Evolutionary conservation across 23 red algal species (phyloP).

Genomic region (Pyropia haitanensis): DNA sequence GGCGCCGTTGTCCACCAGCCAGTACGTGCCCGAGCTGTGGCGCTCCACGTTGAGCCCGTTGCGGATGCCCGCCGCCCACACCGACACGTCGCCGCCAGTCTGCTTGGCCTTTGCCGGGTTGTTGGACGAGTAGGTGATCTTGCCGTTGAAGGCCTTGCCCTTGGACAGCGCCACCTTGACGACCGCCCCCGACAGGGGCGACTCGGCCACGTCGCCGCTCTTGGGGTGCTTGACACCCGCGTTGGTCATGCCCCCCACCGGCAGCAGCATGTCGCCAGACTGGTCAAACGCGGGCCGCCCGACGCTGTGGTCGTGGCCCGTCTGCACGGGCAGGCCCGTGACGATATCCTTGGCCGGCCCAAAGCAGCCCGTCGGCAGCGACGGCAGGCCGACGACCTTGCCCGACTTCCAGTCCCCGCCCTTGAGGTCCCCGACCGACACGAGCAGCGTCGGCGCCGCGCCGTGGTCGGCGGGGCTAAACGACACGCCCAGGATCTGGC

Average conservation of each 20-base stretch:
- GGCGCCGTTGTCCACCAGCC: slow-evolving; percentile 40
- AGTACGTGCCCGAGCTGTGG: slow-evolving; percentile 28
- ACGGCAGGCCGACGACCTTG: slow-evolving; percentile 12
- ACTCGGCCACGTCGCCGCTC: slow-evolving; percentile 47
- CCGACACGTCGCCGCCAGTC: slow-evolving; percentile 31
- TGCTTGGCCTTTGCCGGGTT: slow-evolving; percentile 31
- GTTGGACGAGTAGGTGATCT: slow-evolving; percentile 28
- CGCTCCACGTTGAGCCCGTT: slow-evolving; percentile 34
- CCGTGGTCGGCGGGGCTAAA: slow-evolving; percentile 40
- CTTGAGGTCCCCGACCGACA: slow-evolving; percentile 31
- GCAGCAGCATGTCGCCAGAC: slow-evolving; percentile 24
- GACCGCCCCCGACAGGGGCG: slow-evolving; percentile 17
- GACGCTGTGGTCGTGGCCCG: slow-evolving; percentile 53
- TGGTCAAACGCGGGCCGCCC: slow-evolving; percentile 41
- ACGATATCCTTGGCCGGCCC: too few species aligned
- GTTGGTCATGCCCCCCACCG: slow-evolving; percentile 46
- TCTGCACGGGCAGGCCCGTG: slow-evolving; percentile 28
- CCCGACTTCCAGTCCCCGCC: slow-evolving; percentile 36
- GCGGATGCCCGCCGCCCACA: slow-evolving; percentile 22
- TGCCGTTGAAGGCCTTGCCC: slow-evolving; percentile 24
- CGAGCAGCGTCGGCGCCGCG: slow-evolving; percentile 15
- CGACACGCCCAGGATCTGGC: slow-evolving; percentile 41
- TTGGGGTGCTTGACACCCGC: slow-evolving; percentile 13
- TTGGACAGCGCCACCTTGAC: slow-evolving; percentile 28
- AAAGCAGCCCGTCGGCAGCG: too few species aligned